phyloP scores from a whole-genome alignment of 2,329 filamentous ascomycete species.

The Xylariomycetidae sp. region DNA sequence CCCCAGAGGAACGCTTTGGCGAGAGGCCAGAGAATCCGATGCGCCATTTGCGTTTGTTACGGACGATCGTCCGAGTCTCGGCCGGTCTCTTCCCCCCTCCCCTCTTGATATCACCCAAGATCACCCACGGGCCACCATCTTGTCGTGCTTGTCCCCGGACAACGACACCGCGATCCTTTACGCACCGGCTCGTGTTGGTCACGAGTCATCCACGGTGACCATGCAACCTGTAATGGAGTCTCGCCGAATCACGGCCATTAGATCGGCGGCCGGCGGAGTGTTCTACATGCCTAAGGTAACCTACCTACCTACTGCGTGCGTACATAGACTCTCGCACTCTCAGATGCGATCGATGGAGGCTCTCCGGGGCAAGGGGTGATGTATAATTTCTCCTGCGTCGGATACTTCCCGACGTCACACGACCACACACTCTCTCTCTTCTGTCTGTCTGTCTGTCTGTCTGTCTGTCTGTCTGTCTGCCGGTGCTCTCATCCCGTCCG shows the following conservation, averaged over 20 bases:
- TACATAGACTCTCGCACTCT: not conserved
- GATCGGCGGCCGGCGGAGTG: too few species aligned
- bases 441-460: slow-evolving; percentile 1
- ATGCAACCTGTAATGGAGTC: not conserved
- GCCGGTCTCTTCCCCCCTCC: slow-evolving; percentile 19
- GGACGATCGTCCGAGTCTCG: slow-evolving; percentile 22
- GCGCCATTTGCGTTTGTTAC: slow-evolving; percentile 13
- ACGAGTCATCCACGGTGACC: slow-evolving; percentile 16
- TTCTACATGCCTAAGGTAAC: too few species aligned
- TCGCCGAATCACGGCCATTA: too few species aligned
- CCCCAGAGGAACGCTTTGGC: too few species aligned
- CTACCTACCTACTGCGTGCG: too few species aligned
- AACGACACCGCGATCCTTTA: too few species aligned
- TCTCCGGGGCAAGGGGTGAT: not conserved
- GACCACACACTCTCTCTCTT: not conserved
- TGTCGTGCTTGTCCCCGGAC: slow-evolving; percentile 3
- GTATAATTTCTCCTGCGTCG: slow-evolving; percentile 1
- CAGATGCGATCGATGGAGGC: not conserved
- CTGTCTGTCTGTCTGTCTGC: slow-evolving; percentile 5
- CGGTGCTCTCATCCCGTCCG: slow-evolving; percentile 8
- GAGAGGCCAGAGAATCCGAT: too few species aligned
- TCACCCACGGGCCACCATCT: too few species aligned
- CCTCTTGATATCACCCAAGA: too few species aligned
- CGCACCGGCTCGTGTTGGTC: slow-evolving; percentile 10
- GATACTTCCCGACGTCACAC: slow-evolving; percentile 1